phyloP scores from a whole-genome alignment of 495 filamentous ascomycete species.

The Penicillium herquei region DNA sequence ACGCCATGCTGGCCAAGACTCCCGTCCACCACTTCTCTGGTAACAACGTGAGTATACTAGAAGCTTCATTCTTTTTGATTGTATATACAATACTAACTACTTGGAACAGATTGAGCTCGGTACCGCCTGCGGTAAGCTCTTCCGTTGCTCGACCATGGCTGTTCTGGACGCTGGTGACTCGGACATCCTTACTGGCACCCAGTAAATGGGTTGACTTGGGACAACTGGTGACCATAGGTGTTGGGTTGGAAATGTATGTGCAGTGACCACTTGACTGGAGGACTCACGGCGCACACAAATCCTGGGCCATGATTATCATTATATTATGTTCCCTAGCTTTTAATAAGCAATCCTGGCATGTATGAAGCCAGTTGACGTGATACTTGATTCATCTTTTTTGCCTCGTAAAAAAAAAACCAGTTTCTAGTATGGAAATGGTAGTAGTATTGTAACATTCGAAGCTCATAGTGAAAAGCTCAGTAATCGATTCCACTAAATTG shows the following conservation, averaged over 20 bases:
- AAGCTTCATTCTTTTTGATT: constrained; percentile 1
- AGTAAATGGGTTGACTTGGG: constrained; percentile 11
- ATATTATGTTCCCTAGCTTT: constrained; percentile 7
- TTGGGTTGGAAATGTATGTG: constrained; percentile 8
- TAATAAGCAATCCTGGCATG: constrained; percentile 7
- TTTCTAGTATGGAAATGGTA: not conserved
- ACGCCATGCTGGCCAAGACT: constrained; percentile 90
- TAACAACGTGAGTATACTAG: constrained; percentile 79
- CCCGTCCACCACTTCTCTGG: constrained; percentile 94
- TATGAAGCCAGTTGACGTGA: constrained; percentile 7
- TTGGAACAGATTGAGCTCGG: constrained; percentile 85
- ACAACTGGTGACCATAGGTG: constrained; percentile 1
- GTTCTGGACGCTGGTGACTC: constrained; percentile 98
- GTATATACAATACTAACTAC: constrained; percentile 24
- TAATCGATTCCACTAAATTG: constrained; percentile 11
- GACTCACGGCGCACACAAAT: constrained; percentile 3
- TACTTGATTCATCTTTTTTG: not conserved
- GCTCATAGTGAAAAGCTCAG: not conserved
- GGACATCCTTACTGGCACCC: constrained; percentile 70
- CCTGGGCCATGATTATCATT: constrained; percentile 3
- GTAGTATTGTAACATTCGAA: not conserved
- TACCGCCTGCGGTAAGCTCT: constrained; percentile 89
- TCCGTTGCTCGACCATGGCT: constrained; percentile 86
- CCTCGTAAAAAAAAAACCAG: not conserved
- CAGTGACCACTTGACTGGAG: constrained; percentile 7